Conservation (phyloP, 257 asterid genomes). For the Leonotis leonurus region DNA sequence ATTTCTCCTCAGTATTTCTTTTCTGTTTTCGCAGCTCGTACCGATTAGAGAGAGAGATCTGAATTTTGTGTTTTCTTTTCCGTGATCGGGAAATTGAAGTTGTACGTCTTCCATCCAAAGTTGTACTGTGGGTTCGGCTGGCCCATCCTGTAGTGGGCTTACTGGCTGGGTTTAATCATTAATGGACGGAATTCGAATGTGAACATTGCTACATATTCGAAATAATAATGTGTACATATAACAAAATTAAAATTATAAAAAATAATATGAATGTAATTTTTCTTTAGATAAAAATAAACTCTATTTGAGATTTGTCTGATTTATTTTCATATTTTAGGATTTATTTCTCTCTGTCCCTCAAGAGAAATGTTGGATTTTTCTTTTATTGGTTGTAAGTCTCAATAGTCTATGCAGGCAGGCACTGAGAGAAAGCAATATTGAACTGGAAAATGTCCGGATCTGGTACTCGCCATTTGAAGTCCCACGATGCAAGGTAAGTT, state of each 20-base stretch:
- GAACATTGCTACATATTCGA: no score
- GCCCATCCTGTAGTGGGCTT: not conserved
- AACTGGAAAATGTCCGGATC: slow-evolving; percentile 57
- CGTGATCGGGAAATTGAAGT: not conserved
- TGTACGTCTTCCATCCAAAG: slow-evolving; percentile 13
- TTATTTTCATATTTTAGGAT: not conserved
- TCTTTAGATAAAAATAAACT: no score
- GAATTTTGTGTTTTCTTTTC: not conserved
- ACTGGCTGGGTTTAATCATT: not conserved
- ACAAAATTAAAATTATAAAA: no score
- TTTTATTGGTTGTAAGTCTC: not conserved
- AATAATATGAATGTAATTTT: no score
- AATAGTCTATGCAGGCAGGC: slow-evolving; percentile 49
- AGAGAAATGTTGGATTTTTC: not conserved
- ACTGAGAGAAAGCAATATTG: slow-evolving; percentile 39
- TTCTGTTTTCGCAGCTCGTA: slow-evolving; percentile 9
- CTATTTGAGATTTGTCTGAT: slow-evolving; percentile 3
- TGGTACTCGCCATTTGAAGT: slow-evolving; percentile 92
- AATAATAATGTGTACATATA: no score
- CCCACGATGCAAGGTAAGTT: slow-evolving; percentile 63
- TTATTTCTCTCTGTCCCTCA: not conserved
- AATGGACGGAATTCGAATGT: not conserved
- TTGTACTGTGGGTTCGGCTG: slow-evolving; percentile 11
- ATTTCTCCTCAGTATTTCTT: slow-evolving; percentile 21
- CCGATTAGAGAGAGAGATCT: slow-evolving; percentile 18